Conservation (phyloP, 2,329 filamentous ascomycete genomes). For the Beauveria sp. region DNA sequence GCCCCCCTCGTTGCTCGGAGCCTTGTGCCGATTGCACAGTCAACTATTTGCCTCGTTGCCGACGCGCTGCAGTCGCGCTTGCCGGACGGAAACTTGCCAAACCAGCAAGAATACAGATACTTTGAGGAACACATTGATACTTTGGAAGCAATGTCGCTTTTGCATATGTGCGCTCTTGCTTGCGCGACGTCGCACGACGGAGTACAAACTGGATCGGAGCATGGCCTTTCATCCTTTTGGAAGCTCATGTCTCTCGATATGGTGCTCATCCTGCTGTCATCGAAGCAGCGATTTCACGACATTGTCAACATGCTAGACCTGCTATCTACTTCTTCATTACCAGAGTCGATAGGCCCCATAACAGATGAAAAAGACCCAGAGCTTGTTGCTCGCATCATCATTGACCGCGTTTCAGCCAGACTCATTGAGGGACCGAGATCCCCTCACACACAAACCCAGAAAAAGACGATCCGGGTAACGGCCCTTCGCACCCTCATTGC, state of each 20-base stretch:
- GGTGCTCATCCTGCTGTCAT: constrained; percentile 58
- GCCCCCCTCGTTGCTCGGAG: constrained; percentile 51
- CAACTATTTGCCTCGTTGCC: constrained; percentile 53
- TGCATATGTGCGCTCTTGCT: constrained; percentile 56
- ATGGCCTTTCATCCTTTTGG: constrained; percentile 51
- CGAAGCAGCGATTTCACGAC: constrained; percentile 56
- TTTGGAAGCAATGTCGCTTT: constrained; percentile 53
- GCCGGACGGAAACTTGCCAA: constrained; percentile 39
- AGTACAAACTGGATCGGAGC: constrained; percentile 22
- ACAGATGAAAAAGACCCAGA: constrained; percentile 33
- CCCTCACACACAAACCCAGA: constrained; percentile 29
- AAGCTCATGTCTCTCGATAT: constrained; percentile 57
- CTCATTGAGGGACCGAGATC: constrained; percentile 48
- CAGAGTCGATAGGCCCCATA: constrained; percentile 60
- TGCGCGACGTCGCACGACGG: constrained; percentile 38
- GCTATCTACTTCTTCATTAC: constrained; percentile 57
- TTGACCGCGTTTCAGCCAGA: constrained; percentile 56
- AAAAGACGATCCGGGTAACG: constrained; percentile 36
- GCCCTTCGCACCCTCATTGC: constrained; percentile 47
- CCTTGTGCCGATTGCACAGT: constrained; percentile 46
- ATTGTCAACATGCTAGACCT: constrained; percentile 58
- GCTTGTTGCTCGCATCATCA: constrained; percentile 38
- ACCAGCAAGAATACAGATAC: constrained; percentile 27
- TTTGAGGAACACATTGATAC: constrained; percentile 53
- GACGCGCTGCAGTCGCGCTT: constrained; percentile 45